A percentile compares a stretch with the other conserved stretches of the same genome.
Conservation (phyloP, 2,329 filamentous ascomycete species). For the Xylariaceae sp. region DNA sequence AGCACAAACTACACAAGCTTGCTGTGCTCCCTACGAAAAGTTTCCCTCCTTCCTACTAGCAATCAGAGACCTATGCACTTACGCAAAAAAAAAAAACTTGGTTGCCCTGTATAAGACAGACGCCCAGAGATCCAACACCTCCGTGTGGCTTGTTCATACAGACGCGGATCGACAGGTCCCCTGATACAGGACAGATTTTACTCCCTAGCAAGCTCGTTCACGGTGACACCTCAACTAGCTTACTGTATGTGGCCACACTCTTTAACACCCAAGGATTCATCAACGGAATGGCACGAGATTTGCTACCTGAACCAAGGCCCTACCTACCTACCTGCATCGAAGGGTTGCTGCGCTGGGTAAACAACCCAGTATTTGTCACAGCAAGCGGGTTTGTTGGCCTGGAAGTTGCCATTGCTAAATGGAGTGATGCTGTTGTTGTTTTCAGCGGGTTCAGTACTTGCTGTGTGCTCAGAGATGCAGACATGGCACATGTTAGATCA, state of each 20-base stretch:
- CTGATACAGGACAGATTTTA: conserved; percentile 12
- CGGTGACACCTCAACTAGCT: not conserved
- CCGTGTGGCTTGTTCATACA: not conserved
- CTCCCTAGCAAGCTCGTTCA: conserved; percentile 6
- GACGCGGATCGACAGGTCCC: conserved; percentile 8
- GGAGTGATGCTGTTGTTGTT: conserved; percentile 1
- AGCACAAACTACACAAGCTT: not conserved
- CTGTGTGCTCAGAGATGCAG: conserved; percentile 4
- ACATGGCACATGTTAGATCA: too few species aligned
- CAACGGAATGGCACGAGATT: not conserved
- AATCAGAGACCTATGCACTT: not conserved
- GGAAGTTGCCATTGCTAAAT: not conserved
- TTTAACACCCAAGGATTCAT: not conserved
- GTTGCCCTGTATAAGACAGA: not conserved
- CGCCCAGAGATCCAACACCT: not conserved
- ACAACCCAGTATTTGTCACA: conserved; percentile 10
- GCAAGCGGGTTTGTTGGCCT: conserved; percentile 11
- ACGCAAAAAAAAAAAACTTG: not conserved
- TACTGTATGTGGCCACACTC: conserved; percentile 1
- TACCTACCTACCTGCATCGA: too few species aligned
- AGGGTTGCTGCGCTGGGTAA: conserved; percentile 10
- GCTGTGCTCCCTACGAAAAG: conserved; percentile 2
- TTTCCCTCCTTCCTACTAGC: conserved; percentile 5
- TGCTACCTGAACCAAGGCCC: conserved; percentile 2
- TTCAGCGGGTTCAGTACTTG: conserved; percentile 11